A percentile compares a stretch with the other conserved stretches of the same genome.
These are phyloP conservation scores for Besnoitia besnoiti DNA, from an alignment of 169 alveolate species.

Conservation along the genomic window DNA sequence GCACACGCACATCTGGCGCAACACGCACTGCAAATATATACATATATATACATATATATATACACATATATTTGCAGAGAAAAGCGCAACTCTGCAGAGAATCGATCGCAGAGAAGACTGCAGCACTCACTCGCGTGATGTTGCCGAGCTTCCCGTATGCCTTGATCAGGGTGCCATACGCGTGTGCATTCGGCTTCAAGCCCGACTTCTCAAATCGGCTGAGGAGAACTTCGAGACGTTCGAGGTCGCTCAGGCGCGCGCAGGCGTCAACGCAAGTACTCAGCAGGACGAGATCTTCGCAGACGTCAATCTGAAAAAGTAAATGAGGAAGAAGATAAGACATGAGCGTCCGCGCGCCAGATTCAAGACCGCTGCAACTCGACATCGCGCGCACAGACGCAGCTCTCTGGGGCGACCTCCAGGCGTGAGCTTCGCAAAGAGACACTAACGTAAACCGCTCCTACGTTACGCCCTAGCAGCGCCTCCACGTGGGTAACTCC, in stretches of 20 bases:
- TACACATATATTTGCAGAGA: no score
- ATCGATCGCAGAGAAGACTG: background rate
- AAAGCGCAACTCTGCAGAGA: background rate
- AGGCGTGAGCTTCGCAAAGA: no score
- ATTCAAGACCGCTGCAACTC: no score
- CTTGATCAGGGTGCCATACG: constrained; percentile 58
- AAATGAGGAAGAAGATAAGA: background rate
- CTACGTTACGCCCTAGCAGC: no score
- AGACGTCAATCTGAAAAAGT: constrained; percentile 12
- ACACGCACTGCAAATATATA: no score
- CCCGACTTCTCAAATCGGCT: background rate
- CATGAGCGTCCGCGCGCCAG: no score
- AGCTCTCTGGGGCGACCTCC: no score
- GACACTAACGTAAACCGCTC: no score
- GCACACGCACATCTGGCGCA: background rate
- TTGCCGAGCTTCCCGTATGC: constrained; percentile 48
- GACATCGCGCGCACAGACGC: no score
- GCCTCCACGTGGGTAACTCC: no score
- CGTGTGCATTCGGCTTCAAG: constrained; percentile 31
- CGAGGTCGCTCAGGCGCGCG: constrained; percentile 31
- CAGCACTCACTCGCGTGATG: background rate
- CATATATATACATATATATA: no score
- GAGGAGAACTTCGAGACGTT: constrained; percentile 24
- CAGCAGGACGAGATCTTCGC: constrained; percentile 46
- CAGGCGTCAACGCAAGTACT: constrained; percentile 52